Evolutionary conservation across 2,329 filamentous ascomycete genomes (phyloP), one percentile per base, ranked within the genome.

Genomic region (Ophiosphaerella korrae): DNA sequence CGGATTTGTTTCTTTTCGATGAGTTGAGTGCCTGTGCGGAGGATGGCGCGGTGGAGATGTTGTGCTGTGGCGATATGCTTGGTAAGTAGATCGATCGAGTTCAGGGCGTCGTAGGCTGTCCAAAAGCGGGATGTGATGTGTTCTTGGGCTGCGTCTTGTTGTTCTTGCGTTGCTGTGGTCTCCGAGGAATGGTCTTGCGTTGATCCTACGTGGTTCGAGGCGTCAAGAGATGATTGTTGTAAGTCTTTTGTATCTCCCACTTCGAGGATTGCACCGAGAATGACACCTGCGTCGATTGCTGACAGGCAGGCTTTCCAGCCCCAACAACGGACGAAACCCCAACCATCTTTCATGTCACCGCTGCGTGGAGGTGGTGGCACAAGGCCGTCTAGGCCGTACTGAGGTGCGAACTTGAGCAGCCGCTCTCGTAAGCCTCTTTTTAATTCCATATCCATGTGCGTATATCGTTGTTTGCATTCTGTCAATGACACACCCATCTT

Each of bases 301-400:
- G 90, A 95, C 23, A 97, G 80, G 42, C 93, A 97, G 1, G 92
- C 93, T 70, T 92, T 89, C 92, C 92, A 99, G 9, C 94, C 94
- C 94, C 94, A 99, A 70, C 91, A 96, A 51, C 92, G 84, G 14
- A 97, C 93, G 68, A 97, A 99, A 0, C 94, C 93, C 93, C 93
- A 97, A 9, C 92, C 92, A 71, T 96, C 92, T 68, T 93, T 93
- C 40, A 86, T 84, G 18, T 88, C 86, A 14, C 82, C 87, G 45
- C 85, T 84, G 58, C 85, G 86, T 38, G 69, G 67, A 26, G 64
- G 64, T 4, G 88, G 85, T 1, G 93, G 93, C 0, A 99, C 92
- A 66, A 99, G 86, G 44, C 93, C 94, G 58, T 97, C 92, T 1
- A 99, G 82, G 24, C 95, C 94, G 73, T 97, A 99, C 53, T 96